These are phyloP conservation scores for Cladosporium sp. DNA, from an alignment of 2,329 filamentous ascomycete species.

Conservation along the genomic window DNA sequence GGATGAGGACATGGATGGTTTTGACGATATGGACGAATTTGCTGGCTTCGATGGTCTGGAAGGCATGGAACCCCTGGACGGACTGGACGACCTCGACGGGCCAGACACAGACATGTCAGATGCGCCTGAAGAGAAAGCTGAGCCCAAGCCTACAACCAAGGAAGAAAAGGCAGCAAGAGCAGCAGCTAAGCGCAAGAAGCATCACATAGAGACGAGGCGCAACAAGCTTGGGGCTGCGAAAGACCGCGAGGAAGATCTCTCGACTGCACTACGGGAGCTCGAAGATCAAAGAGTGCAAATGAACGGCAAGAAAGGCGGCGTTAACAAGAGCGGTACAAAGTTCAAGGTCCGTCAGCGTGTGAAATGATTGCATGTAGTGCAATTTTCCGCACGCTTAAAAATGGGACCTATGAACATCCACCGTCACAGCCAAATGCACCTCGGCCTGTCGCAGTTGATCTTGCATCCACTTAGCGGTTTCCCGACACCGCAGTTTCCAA, in stretches of 20 bases:
- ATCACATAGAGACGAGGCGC: slow-evolving; percentile 43
- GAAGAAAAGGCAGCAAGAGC: slow-evolving; percentile 41
- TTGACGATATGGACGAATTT: slow-evolving; percentile 15
- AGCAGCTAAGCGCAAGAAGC: slow-evolving; percentile 44
- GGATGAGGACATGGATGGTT: slow-evolving; percentile 14
- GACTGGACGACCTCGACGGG: slow-evolving; percentile 15
- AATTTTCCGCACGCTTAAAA: no score
- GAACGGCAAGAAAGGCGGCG: slow-evolving; percentile 53
- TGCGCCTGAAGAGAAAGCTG: slow-evolving; percentile 9
- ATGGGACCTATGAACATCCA: no score
- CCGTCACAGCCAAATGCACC: no score
- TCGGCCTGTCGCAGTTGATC: no score
- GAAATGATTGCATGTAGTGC: slow-evolving; percentile 32
- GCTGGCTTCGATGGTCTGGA: slow-evolving; percentile 22
- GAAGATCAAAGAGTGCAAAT: slow-evolving; percentile 57
- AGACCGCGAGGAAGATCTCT: slow-evolving; percentile 50
- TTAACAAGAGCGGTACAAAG: slow-evolving; percentile 58
- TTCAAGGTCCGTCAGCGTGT: slow-evolving; percentile 60
- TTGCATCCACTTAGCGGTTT: no score
- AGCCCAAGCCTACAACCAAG: slow-evolving; percentile 27
- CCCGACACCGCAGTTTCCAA: no score
- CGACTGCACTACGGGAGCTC: slow-evolving; percentile 49
- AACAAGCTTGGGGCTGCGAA: slow-evolving; percentile 48
- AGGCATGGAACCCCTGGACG: slow-evolving; percentile 13
- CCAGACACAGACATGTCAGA: slow-evolving; percentile 17